Percentiles rank a stretch among this genome's conserved stretches.
Conservation (phyloP, 352 stramenopile genomes). For the Globisporangium lucens region DNA sequence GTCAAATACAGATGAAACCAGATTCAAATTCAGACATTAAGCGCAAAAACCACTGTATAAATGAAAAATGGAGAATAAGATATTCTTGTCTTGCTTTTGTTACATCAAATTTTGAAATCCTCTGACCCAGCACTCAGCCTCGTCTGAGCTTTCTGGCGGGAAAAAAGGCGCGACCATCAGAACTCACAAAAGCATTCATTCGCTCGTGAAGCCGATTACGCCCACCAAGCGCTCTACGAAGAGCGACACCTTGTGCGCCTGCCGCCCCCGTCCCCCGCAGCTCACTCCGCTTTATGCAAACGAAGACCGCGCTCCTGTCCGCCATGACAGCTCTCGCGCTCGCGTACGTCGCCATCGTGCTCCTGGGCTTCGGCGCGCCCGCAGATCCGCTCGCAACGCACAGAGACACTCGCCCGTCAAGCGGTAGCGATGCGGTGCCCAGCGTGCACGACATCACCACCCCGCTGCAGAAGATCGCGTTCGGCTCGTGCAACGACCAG, state of each 20-base stretch:
- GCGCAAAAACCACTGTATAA: too few species aligned
- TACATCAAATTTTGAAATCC: not conserved
- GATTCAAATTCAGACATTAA: not conserved
- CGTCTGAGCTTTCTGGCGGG: not conserved
- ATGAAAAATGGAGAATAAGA: not conserved
- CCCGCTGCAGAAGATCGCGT: slow-evolving; percentile 57
- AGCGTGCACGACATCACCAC: slow-evolving; percentile 44
- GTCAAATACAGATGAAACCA: not conserved
- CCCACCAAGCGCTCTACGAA: too few species aligned
- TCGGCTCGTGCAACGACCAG: slow-evolving; percentile 88
- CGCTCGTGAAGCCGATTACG: too few species aligned
- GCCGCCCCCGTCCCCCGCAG: too few species aligned
- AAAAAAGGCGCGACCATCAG: not conserved
- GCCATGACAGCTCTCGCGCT: slow-evolving; percentile 9
- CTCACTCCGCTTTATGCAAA: slow-evolving; percentile 12
- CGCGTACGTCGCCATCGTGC: slow-evolving; percentile 7
- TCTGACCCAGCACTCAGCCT: not conserved
- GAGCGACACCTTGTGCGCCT: too few species aligned
- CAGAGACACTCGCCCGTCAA: too few species aligned
- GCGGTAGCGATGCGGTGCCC: slow-evolving; percentile 7
- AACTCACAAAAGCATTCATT: too few species aligned
- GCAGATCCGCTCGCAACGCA: not conserved
- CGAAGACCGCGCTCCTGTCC: slow-evolving; percentile 5
- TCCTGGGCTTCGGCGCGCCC: slow-evolving; percentile 7
- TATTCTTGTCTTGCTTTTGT: not conserved